Evolutionary conservation across 106 monocot genomes (phyloP).

Genomic region (Vanilla planifolia): DNA sequence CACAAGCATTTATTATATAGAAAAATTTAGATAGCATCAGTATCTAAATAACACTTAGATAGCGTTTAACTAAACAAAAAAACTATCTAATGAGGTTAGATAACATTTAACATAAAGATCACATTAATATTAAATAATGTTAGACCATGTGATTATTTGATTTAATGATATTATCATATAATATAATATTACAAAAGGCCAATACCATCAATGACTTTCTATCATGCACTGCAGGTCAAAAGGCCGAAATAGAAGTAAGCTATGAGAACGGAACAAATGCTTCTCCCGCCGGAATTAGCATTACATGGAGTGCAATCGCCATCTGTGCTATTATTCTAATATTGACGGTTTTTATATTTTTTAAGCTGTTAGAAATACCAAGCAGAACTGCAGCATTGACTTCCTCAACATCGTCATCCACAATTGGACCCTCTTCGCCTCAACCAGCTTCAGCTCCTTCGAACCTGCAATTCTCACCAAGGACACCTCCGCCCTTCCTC

Average conservation of each 20-base stretch:
- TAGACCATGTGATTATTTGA: no score
- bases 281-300: neutral
- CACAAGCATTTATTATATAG: no score
- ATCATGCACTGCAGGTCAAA: constrained; percentile 53
- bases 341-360: constrained; percentile 40
- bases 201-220: neutral
- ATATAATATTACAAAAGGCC: no score
- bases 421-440: constrained; percentile 11
- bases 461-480: constrained; percentile 23
- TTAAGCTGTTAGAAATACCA: constrained; percentile 58
- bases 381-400: constrained; percentile 12
- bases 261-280: constrained; percentile 27
- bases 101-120: no score
- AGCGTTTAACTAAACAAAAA: no score
- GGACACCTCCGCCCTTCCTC: constrained; percentile 71
- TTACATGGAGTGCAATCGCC: constrained; percentile 36
- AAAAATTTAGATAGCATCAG: no score
- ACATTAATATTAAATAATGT: no score
- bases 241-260: constrained; percentile 47
- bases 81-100: no score
- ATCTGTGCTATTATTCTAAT: constrained; percentile 31
- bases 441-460: constrained; percentile 2
- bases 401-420: constrained; percentile 1
- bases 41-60: no score
- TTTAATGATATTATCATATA: no score